A percentile compares a stretch with the other conserved stretches of the same genome.
These are phyloP conservation scores for Phytophthora hibernalis DNA, from an alignment of 352 stramenopile species.

Conservation along the genomic window DNA sequence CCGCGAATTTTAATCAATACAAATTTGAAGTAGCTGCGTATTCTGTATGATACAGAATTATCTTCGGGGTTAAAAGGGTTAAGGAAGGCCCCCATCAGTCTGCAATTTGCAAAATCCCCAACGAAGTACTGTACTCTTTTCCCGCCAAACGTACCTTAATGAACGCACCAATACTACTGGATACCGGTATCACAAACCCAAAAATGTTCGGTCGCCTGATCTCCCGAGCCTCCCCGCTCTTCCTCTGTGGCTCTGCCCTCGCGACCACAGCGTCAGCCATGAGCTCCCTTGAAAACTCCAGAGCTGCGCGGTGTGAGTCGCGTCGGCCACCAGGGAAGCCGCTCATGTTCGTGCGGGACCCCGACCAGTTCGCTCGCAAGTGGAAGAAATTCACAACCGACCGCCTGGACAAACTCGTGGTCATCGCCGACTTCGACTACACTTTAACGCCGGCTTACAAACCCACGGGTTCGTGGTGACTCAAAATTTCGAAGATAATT, in stretches of 20 bases:
- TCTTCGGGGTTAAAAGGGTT: too few species aligned
- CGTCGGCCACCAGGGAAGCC: slow-evolving; percentile 34
- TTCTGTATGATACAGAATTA: too few species aligned
- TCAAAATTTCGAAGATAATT: neutral
- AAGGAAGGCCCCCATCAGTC: too few species aligned
- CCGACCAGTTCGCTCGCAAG: slow-evolving; percentile 72
- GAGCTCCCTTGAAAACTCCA: neutral
- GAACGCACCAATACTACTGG: neutral
- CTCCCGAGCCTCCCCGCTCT: slow-evolving; percentile 25
- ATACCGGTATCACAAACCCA: neutral
- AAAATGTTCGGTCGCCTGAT: slow-evolving; percentile 23
- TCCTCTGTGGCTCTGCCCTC: slow-evolving; percentile 16
- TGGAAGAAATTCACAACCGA: slow-evolving; percentile 80
- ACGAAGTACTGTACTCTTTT: too few species aligned
- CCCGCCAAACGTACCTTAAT: neutral
- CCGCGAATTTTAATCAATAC: too few species aligned
- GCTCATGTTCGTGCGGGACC: slow-evolving; percentile 51
- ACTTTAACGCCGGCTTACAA: slow-evolving; percentile 80
- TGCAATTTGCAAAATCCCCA: too few species aligned
- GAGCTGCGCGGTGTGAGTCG: slow-evolving; percentile 3
- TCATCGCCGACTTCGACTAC: slow-evolving; percentile 88
- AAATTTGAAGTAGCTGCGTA: too few species aligned
- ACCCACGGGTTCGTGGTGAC: slow-evolving; percentile 34
- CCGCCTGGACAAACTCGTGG: slow-evolving; percentile 69
- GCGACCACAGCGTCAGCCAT: neutral